Evolutionary conservation across 257 asterid species (phyloP).

Genomic region (Perilla frutescens): DNA sequence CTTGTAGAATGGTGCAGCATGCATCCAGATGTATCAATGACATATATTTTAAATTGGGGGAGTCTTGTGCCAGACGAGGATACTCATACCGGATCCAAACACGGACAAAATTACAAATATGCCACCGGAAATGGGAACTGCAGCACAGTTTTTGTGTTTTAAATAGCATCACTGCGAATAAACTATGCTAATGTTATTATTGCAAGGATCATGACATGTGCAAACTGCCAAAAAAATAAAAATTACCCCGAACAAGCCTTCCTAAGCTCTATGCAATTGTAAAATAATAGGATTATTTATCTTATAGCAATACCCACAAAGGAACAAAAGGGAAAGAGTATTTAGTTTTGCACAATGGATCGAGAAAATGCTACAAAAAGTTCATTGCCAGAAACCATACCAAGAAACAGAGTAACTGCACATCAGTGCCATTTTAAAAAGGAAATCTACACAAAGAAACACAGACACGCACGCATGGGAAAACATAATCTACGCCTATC

Average conservation of each 20-base stretch:
- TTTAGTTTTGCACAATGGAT: not conserved
- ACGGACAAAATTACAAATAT: not conserved
- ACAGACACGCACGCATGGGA: not conserved
- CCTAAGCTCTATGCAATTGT: not conserved
- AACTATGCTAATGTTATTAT: not conserved
- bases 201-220: not conserved
- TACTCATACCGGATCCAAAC: not conserved
- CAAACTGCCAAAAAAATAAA: not conserved
- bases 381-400: not conserved
- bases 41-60: not conserved
- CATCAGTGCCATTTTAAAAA: not conserved
- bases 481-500: too few species aligned
- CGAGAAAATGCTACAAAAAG: not conserved
- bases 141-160: too few species aligned
- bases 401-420: not conserved
- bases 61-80: not conserved
- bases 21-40: not conserved
- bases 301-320: not conserved
- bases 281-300: conserved; percentile 2
- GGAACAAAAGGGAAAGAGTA: not conserved
- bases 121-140: not conserved
- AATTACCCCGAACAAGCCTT: not conserved
- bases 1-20: not conserved
- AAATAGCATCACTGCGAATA: not conserved
- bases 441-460: not conserved